Base-by-base conservation (phyloP, 176 grass and related monocot species). In the Juncus effusus region DNA sequence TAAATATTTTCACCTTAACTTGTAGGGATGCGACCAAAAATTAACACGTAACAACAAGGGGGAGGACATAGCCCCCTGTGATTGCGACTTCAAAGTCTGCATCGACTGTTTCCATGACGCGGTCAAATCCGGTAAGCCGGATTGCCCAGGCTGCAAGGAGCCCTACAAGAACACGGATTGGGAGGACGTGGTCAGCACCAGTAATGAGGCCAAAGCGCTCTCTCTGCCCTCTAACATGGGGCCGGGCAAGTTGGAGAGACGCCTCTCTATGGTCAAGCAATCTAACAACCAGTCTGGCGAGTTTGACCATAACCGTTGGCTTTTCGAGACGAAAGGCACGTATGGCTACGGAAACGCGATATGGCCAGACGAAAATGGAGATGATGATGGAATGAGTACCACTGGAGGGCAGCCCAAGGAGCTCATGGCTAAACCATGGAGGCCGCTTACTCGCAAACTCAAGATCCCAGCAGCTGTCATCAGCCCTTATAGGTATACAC, bases 281-380 rank as follows among this genome's bases (percentile, higher is more conserved):
- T 35, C 64, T 28, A 65, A 42, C 10, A 37, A 62, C 62, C 67
- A 86, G 79, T 41, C 79, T 10, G 85, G 88, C 3, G 93, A 97
- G 52, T 97, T 97, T 42, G 88, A 97, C 37, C 93, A 97, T 51
- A 97, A 85, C 78, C 82, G 82, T 14, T 97, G 93, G 93, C 88
- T 97, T 41, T 97, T 97, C 64, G 88, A 97, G 88, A 97, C 93
- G 59, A 97, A 97, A 81, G 93, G 88, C 10, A 97, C 93, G 0
- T 97, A 97, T 13, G 93, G 93, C 28, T 97, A 97, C 16, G 93
- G 93, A 63, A 97, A 88, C 28, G 93, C 88, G 16, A 97, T 97
- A 41, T 97, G 93, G 93, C 77, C 93, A 0, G 88, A 92, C 38
- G 88, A 97, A 36, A 82, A 62, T 49, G 70, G 16, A 0, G 84